Conservation (phyloP, 441 rosid species). For the Syzygium malaccense region DNA sequence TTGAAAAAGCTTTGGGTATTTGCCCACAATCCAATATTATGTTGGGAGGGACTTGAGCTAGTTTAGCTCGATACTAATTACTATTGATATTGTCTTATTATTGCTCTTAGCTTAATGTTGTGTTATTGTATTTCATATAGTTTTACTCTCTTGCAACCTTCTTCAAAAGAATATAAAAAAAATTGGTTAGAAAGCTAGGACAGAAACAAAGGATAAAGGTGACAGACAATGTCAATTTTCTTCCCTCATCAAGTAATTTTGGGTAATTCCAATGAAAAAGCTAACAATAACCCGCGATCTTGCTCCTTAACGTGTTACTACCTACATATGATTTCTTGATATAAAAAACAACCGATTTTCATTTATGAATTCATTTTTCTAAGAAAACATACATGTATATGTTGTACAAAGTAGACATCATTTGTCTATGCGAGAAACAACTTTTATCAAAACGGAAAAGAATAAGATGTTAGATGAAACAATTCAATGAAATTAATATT, state of each 20-base stretch:
- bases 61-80: background rate
- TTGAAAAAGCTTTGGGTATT: too few species aligned
- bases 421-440: background rate
- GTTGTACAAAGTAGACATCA: background rate
- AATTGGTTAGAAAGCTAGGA: fast-evolving
- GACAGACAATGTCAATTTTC: background rate
- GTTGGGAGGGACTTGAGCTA: too few species aligned
- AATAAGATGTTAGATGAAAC: background rate
- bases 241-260: background rate
- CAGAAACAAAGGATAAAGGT: background rate
- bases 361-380: background rate
- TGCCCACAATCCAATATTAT: too few species aligned
- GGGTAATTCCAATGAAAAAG: too few species aligned
- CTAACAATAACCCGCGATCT: background rate
- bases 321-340: fast-evolving
- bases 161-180: too few species aligned
- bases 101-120: background rate
- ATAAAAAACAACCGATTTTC: fast-evolving
- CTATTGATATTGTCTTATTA: background rate
- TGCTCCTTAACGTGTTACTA: fast-evolving
- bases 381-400: too few species aligned
- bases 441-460: background rate
- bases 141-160: background rate
- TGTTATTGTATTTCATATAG: background rate
- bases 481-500: background rate